phyloP scores from a whole-genome alignment of 1,284 basidiomycete genomes.

The Meira nashicola region DNA sequence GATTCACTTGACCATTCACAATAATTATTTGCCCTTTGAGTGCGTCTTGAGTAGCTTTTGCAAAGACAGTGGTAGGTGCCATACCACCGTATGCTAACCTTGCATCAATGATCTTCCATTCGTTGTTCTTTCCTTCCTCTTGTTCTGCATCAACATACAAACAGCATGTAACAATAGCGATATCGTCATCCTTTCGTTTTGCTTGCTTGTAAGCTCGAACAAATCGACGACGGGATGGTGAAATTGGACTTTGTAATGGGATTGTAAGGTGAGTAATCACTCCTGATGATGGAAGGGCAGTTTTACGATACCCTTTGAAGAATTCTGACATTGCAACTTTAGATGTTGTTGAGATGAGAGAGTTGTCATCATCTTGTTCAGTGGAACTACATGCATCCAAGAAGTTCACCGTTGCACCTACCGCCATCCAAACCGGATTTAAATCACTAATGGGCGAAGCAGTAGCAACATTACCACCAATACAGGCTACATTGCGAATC shows the following conservation, averaged over 20 bases:
- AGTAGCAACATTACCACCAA: conserved; percentile 53
- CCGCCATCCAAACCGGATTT: conserved; percentile 54
- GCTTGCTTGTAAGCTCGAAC: conserved; percentile 53
- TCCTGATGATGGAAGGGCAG: conserved; percentile 43
- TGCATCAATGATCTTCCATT: conserved; percentile 26
- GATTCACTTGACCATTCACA: conserved; percentile 11
- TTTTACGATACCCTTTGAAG: conserved; percentile 54
- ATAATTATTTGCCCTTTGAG: conserved; percentile 19
- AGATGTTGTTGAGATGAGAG: not conserved
- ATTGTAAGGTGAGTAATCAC: conserved; percentile 45
- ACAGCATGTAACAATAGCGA: conserved; percentile 53
- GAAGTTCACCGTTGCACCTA: conserved; percentile 32
- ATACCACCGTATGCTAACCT: conserved; percentile 53
- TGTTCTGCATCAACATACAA: conserved; percentile 17
- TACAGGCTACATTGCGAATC: conserved; percentile 52
- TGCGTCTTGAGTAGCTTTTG: conserved; percentile 29
- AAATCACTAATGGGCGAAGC: conserved; percentile 54
- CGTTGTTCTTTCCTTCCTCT: not conserved
- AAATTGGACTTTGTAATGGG: conserved; percentile 5
- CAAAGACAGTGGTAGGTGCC: conserved; percentile 45
- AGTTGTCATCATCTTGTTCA: not conserved
- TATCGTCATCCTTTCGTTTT: conserved; percentile 54
- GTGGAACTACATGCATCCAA: conserved; percentile 18
- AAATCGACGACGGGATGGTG: conserved; percentile 25
- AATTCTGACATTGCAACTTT: conserved; percentile 28